phyloP scores from a whole-genome alignment of 768 basidiomycete genomes.

The Tulasnella sp. region DNA sequence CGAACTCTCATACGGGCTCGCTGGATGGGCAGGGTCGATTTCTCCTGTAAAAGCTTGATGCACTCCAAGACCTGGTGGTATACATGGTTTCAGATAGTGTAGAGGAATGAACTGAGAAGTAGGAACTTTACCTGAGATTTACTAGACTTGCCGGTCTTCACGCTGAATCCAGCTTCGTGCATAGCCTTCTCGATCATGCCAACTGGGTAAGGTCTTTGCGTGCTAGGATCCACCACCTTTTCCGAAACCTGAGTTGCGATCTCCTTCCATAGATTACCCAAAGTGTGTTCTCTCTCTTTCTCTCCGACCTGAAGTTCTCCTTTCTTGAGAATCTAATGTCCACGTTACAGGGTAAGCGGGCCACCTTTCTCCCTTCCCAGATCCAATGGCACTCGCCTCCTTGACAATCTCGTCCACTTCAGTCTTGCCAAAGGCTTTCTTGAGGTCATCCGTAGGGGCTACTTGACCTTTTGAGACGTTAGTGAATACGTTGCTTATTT shows the following conservation, averaged over 20 bases:
- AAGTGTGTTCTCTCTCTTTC: constrained; percentile 90
- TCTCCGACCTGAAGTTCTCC: constrained; percentile 96
- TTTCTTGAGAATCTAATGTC: constrained; percentile 74
- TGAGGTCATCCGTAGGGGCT: constrained; percentile 79
- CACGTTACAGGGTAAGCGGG: neutral
- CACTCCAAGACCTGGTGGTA: constrained; percentile 72
- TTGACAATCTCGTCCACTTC: constrained; percentile 65
- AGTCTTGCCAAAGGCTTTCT: constrained; percentile 82
- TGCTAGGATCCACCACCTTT: constrained; percentile 90
- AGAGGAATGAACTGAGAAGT: neutral
- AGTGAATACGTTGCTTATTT: constrained; percentile 90
- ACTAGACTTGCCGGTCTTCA: constrained; percentile 79
- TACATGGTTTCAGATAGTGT: neutral
- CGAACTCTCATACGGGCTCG: constrained; percentile 89
- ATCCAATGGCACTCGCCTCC: constrained; percentile 47
- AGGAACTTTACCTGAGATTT: constrained; percentile 73
- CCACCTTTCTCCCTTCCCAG: neutral
- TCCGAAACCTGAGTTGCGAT: constrained; percentile 92
- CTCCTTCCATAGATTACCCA: constrained; percentile 71
- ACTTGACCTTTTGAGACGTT: constrained; percentile 97
- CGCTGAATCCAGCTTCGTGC: constrained; percentile 88
- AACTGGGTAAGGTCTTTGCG: constrained; percentile 83
- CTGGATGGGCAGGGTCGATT: constrained; percentile 84
- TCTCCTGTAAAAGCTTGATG: constrained; percentile 71
- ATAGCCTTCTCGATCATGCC: constrained; percentile 98